Conservation (phyloP, 208 protist genomes). For the Crithidia fasciculata region DNA sequence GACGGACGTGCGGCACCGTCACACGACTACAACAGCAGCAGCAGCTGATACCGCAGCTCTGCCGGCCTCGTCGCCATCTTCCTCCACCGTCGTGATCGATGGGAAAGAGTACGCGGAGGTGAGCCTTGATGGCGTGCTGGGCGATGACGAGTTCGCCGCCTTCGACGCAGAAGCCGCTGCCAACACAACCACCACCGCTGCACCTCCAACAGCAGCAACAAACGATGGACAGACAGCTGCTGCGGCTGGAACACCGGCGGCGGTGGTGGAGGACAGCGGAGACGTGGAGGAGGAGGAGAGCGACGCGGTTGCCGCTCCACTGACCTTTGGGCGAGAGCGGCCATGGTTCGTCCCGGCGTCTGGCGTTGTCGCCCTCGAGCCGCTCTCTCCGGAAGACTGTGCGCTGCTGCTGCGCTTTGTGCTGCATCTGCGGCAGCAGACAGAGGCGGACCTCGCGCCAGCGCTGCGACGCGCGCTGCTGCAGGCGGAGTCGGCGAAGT, state of each 20-base stretch:
- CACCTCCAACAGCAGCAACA: background rate
- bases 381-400: conserved; percentile 51
- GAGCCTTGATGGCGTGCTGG: conserved; percentile 25
- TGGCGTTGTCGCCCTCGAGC: conserved; percentile 56
- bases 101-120: conserved; percentile 19
- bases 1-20: background rate
- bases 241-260: background rate
- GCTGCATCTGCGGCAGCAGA: conserved; percentile 66
- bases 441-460: conserved; percentile 38
- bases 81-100: conserved; percentile 19
- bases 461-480: conserved; percentile 35
- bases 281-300: conserved; percentile 17
- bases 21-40: background rate
- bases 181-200: background rate
- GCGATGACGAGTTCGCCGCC: conserved; percentile 13
- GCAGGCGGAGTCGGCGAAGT: conserved; percentile 10
- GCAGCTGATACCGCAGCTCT: background rate
- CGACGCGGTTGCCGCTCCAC: conserved; percentile 4
- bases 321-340: conserved; percentile 19
- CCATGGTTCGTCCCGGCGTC: conserved; percentile 71
- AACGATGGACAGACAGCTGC: background rate
- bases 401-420: conserved; percentile 62
- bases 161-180: conserved; percentile 29
- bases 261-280: background rate
- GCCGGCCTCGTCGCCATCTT: background rate